Evolutionary conservation across 257 asterid genomes (phyloP).

Genomic region (Penstemon barbatus): DNA sequence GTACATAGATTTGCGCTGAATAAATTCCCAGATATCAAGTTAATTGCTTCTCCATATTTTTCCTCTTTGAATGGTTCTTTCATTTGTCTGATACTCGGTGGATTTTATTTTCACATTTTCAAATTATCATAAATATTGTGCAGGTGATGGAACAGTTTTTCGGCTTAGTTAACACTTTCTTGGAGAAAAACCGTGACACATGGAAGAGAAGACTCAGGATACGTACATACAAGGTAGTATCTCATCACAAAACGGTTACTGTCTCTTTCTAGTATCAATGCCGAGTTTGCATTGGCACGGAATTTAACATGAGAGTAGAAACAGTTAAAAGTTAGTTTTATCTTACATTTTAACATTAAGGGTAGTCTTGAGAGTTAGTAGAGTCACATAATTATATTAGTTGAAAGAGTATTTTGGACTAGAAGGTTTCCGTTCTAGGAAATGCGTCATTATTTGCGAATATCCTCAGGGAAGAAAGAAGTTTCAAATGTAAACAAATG

Average conservation of each 20-base stretch:
- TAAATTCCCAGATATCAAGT: constrained; percentile 7
- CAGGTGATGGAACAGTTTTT: constrained; percentile 99
- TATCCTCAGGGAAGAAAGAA: neutral
- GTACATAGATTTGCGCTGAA: constrained; percentile 2
- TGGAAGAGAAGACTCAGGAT: constrained; percentile 84
- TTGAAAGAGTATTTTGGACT: neutral
- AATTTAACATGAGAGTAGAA: neutral
- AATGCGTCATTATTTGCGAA: neutral
- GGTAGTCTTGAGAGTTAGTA: neutral
- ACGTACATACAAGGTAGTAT: constrained; percentile 89
- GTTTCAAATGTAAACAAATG: neutral
- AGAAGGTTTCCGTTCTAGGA: neutral
- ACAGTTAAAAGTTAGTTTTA: neutral
- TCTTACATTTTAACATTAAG: neutral
- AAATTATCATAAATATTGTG: constrained; percentile 29
- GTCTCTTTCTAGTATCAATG: neutral
- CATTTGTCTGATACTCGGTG: constrained; percentile 7
- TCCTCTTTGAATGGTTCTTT: neutral
- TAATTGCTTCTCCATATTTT: neutral
- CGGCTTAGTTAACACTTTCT: constrained; percentile 88
- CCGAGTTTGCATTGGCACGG: neutral
- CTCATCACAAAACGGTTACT: constrained; percentile 11
- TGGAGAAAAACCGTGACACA: constrained; percentile 87
- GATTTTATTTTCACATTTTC: constrained; percentile 18
- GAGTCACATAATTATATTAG: neutral